phyloP scores from a whole-genome alignment of 192 early-diverging fungal species.

The Umbelopsis sp. region DNA sequence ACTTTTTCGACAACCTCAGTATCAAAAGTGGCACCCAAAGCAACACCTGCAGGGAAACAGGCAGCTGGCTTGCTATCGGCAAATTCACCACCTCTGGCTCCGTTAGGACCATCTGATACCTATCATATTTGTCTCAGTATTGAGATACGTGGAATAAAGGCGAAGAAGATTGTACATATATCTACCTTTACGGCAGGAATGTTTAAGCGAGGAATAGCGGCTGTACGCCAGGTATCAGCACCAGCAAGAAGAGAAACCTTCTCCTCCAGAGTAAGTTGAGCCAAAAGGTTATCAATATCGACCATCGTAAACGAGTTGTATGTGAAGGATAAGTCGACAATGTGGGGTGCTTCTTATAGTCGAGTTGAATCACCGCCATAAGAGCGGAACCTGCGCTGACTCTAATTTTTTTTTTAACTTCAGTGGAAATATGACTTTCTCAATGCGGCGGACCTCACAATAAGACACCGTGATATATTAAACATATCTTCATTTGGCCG shows the following conservation, averaged over 20 bases:
- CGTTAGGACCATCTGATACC: conserved; percentile 16
- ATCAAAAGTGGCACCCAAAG: conserved; percentile 17
- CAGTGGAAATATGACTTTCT: background rate
- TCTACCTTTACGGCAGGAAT: conserved; percentile 9
- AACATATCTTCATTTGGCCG: no score
- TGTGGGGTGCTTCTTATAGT: background rate
- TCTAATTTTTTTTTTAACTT: conserved; percentile 1
- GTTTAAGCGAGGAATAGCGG: conserved; percentile 13
- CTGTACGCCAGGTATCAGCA: conserved; percentile 13
- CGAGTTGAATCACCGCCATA: background rate
- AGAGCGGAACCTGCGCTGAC: background rate
- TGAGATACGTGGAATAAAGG: no score
- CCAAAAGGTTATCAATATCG: conserved; percentile 13
- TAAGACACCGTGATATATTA: no score
- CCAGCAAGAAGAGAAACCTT: conserved; percentile 11
- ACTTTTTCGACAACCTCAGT: background rate
- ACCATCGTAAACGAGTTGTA: background rate
- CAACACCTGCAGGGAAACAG: conserved; percentile 15
- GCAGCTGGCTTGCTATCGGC: background rate
- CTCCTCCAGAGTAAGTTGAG: conserved; percentile 15
- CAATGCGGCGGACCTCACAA: no score
- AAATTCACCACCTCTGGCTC: conserved; percentile 6
- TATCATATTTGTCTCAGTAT: background rate
- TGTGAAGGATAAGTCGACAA: background rate
- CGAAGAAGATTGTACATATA: background rate